These are phyloP conservation scores for Aegilops bicornis DNA, from an alignment of 176 grass and related monocot species.

Conservation along the genomic window DNA sequence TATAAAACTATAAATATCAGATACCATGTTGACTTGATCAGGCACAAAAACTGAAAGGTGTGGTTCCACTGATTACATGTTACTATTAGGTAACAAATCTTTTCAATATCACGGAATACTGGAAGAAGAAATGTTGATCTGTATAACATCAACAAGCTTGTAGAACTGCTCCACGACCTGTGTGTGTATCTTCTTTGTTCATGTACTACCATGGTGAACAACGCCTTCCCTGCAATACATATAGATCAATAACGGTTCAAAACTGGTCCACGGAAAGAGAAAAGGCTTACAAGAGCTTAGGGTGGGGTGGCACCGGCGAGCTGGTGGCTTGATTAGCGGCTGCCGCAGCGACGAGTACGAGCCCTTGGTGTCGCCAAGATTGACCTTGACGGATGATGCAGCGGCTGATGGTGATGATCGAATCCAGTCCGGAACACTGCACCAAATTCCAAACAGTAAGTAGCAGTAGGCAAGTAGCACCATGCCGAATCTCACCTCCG, in stretches of 20 bases:
- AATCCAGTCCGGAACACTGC: too few species aligned
- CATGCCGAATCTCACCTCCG: too few species aligned
- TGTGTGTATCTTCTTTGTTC: slow-evolving; percentile 58
- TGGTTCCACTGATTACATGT: too few species aligned
- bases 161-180: slow-evolving; percentile 64
- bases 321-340: slow-evolving; percentile 1
- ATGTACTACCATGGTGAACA: slow-evolving; percentile 63
- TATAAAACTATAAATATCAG: too few species aligned
- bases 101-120: too few species aligned
- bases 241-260: neutral
- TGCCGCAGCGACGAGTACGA: neutral
- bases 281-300: slow-evolving; percentile 4
- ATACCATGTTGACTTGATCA: too few species aligned
- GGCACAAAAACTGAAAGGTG: too few species aligned
- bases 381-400: neutral
- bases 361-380: neutral
- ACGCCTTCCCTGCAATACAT: slow-evolving; percentile 41
- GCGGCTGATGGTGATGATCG: neutral
- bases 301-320: neutral
- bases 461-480: too few species aligned
- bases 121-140: too few species aligned
- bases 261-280: neutral
- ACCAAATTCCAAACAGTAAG: too few species aligned
- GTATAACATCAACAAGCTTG: slow-evolving; percentile 63
- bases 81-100: too few species aligned